A percentile compares a stretch with the other conserved stretches of the same genome.
These are phyloP conservation scores for Plasmodium falciparum DNA, from an alignment of 169 alveolate species.

Conservation along the genomic window DNA sequence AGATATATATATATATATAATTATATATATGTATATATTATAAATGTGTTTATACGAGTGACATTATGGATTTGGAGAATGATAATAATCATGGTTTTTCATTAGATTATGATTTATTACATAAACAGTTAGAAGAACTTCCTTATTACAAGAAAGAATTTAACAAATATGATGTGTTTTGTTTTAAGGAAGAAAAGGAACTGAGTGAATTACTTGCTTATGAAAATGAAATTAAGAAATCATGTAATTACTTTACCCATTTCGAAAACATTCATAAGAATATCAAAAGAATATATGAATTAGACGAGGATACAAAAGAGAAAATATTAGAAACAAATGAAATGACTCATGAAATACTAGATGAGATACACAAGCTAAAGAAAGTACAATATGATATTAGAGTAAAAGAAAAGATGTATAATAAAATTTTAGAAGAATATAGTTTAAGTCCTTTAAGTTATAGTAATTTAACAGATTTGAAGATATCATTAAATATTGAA, in stretches of 20 bases:
- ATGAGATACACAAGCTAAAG: slow-evolving; percentile 40
- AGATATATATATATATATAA: too few relatives aligned
- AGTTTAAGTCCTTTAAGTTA: slow-evolving; percentile 68
- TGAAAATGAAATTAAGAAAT: slow-evolving; percentile 28
- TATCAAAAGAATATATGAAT: slow-evolving; percentile 33
- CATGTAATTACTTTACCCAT: slow-evolving; percentile 13
- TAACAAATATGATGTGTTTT: slow-evolving; percentile 58
- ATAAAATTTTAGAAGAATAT: slow-evolving; percentile 46
- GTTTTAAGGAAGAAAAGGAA: slow-evolving; percentile 31
- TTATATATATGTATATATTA: too few relatives aligned
- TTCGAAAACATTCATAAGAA: slow-evolving; percentile 40
- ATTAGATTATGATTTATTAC: neutral
- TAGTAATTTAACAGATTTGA: slow-evolving; percentile 52
- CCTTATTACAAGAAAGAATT: slow-evolving; percentile 1
- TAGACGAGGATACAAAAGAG: slow-evolving; percentile 38
- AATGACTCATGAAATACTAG: slow-evolving; percentile 50
- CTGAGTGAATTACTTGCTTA: slow-evolving; percentile 18
- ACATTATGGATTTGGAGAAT: slow-evolving; percentile 33
- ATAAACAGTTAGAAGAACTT: slow-evolving; percentile 11
- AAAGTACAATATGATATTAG: slow-evolving; percentile 36
- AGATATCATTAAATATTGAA: slow-evolving; percentile 67
- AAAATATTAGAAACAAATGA: slow-evolving; percentile 26
- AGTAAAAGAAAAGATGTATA: slow-evolving; percentile 59
- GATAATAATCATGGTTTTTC: slow-evolving; percentile 8
- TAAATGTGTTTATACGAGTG: neutral